Evolutionary conservation across 768 basidiomycete species (phyloP).

Genomic region (Suillus lakei): DNA sequence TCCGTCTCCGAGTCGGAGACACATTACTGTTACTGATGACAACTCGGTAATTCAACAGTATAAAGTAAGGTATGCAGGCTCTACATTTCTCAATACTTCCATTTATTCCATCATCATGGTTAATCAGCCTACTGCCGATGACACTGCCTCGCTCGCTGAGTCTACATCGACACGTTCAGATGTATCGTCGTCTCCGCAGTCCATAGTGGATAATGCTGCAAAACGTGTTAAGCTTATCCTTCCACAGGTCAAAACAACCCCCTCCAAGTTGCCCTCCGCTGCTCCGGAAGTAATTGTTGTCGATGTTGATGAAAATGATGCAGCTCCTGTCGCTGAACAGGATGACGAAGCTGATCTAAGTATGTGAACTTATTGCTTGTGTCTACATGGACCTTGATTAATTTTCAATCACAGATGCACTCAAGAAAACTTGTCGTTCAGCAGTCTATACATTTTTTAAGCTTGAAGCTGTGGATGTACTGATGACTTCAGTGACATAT

Average conservation of each 20-base stretch:
- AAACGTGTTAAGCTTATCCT: background rate
- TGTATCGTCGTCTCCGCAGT: background rate
- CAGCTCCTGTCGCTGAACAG: background rate
- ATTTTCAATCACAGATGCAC: background rate
- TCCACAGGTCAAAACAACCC: background rate
- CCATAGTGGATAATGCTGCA: background rate
- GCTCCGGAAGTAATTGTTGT: constrained; percentile 12
- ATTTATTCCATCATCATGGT: no score
- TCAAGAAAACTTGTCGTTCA: background rate
- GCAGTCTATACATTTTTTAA: background rate
- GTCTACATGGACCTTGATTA: background rate
- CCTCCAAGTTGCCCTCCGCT: background rate
- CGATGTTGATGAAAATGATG: background rate
- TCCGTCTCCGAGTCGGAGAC: background rate
- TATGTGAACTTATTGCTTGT: background rate
- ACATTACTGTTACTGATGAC: no score
- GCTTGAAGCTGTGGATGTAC: background rate
- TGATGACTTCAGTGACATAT: no score
- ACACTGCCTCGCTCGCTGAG: no score
- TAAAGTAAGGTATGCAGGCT: background rate
- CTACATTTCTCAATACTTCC: no score
- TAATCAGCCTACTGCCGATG: no score
- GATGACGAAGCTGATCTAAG: background rate
- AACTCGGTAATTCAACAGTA: background rate
- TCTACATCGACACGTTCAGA: no score